These are phyloP conservation scores for Sphaerosporella brunnea DNA, from an alignment of 495 filamentous ascomycete genomes.

Conservation along the genomic window DNA sequence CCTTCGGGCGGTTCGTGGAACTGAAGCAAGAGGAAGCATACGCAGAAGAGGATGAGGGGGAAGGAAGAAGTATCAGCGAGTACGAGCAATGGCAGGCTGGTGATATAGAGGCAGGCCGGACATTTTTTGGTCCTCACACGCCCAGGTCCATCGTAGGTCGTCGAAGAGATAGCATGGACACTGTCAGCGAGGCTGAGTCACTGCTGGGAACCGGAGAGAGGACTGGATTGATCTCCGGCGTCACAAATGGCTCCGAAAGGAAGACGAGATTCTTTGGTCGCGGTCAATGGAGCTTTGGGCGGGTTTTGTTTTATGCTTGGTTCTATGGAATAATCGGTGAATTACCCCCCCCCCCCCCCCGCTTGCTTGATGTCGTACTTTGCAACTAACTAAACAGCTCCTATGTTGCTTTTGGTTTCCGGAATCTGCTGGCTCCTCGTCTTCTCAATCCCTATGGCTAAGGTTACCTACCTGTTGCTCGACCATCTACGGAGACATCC, in stretches of 20 bases:
- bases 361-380: too few species aligned
- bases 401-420: conserved; percentile 71
- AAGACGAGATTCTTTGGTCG: conserved; percentile 85
- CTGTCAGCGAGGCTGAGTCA: conserved; percentile 69
- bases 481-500: conserved; percentile 87
- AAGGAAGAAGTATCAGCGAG: conserved; percentile 96
- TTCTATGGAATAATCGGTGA: conserved; percentile 71
- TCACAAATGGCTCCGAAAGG: conserved; percentile 34
- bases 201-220: conserved; percentile 53
- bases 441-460: conserved; percentile 97
- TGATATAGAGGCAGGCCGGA: conserved; percentile 80
- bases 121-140: conserved; percentile 83
- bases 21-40: conserved; percentile 88
- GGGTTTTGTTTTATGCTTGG: conserved; percentile 88
- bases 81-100: conserved; percentile 99
- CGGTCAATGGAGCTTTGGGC: conserved; percentile 84
- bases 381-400: conserved; percentile 34
- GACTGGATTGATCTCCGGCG: conserved; percentile 24
- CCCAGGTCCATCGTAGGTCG: conserved; percentile 70
- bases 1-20: conserved; percentile 89
- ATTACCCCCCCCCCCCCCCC: too few species aligned
- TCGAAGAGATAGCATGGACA: conserved; percentile 75
- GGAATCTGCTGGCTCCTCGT: conserved; percentile 87
- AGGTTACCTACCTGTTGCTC: conserved; percentile 75
- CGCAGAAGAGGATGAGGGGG: conserved; percentile 89